These are phyloP conservation scores for Mesembryanthemum crystallinum DNA, from an alignment of 148 eudicot genomes.

Conservation along the genomic window DNA sequence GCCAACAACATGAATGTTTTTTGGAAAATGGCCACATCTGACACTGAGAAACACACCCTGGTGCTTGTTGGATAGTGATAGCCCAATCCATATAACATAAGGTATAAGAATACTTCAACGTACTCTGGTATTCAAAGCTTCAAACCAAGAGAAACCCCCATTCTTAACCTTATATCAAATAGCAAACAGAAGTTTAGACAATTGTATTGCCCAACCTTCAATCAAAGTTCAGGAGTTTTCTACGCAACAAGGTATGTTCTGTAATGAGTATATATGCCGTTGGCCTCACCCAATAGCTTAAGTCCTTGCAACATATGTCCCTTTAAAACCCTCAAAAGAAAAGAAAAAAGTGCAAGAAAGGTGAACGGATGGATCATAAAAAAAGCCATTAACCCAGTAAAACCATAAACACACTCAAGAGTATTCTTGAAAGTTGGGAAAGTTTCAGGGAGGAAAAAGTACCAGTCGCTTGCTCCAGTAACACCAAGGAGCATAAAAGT, in stretches of 20 bases:
- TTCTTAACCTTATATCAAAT: too few species aligned
- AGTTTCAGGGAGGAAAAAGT: background rate
- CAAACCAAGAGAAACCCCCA: too few species aligned
- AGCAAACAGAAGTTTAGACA: too few species aligned
- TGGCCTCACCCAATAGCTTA: background rate
- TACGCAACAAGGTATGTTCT: background rate
- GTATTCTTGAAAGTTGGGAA: background rate
- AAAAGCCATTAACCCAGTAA: background rate
- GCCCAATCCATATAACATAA: too few species aligned
- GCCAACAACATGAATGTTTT: background rate
- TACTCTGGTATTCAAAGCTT: too few species aligned
- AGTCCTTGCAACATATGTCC: background rate
- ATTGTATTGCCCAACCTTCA: background rate
- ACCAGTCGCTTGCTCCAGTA: conserved; percentile 89
- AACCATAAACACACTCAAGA: background rate
- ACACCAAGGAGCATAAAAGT: conserved; percentile 96
- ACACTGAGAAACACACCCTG: background rate
- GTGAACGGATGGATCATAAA: background rate
- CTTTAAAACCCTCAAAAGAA: background rate
- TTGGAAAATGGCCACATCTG: background rate
- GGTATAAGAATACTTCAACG: too few species aligned
- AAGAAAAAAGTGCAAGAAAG: background rate
- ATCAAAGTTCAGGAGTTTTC: background rate
- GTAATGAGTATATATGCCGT: too few species aligned
- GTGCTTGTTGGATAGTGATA: background rate